Evolutionary conservation across 139 green algal genomes (phyloP), one percentile per base, ranked within the genome.

Genomic region (Haematococcus sp.): DNA sequence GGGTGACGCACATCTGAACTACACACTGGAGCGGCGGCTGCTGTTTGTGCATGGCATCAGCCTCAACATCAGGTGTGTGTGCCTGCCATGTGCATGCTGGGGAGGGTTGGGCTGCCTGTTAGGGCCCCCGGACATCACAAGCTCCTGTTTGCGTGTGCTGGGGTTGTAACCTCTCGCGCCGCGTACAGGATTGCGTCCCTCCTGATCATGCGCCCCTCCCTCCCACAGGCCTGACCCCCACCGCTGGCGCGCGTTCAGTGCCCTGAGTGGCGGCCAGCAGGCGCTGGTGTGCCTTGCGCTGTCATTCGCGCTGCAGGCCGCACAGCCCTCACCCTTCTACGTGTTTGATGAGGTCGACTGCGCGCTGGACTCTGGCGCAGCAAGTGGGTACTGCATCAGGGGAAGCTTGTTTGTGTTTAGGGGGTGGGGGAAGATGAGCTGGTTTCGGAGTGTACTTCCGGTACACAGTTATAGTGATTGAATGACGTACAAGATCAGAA

Each of bases 311-410:
- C 54, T 83, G 59, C 89, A 95, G 79, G 87, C 86, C 0, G 78
- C 83, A 46, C 86, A 88, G 27, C 91, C 92, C 1, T 93, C 87
- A 0, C 90, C 92, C 7, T 95, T 97, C 64, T 94, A 93, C 77
- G 94, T 96, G 55, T 96, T 97, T 71, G 92, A 97, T 65, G 92
- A 97, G 68, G 74, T 85, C 1, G 86, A 90, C 44, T 76, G 75
- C 7, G 83, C 83, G 16, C 78, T 94, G 63, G 88, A 93, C 81
- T 49, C 40, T 11, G 11, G 40, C 11, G 40, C 40, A 19, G 40
- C 40, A 49, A 49, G 40, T 49, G 40, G 11, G 40, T 49, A n/a
- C n/a, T n/a, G n/a, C n/a, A n/a, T n/a, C n/a, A n/a, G n/a, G n/a
- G n/a, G n/a, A n/a, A n/a, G n/a, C n/a, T n/a, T n/a, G n/a, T n/a